Evolutionary conservation across 306 rosid species (phyloP), one percentile per base, ranked within the genome.

Genomic region (Aeschynomene evenia): DNA sequence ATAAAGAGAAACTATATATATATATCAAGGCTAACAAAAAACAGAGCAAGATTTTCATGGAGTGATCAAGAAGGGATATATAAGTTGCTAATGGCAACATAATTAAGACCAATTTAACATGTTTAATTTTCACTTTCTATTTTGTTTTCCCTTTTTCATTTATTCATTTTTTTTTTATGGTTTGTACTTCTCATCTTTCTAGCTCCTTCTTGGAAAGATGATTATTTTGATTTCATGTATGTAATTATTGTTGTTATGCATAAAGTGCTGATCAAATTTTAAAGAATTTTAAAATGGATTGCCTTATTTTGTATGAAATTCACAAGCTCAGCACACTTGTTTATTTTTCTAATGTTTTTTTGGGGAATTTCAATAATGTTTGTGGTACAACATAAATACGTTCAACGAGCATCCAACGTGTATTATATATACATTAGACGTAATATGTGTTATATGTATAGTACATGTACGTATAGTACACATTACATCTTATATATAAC

Each of bases 201-300:
- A n/a, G n/a, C n/a, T 21, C 50, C 45, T 51, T 68, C 28, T 59
- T 54, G n/a, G 66, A n/a, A n/a, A n/a, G n/a, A 54, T 55, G 39
- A 28, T 61, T 29, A 39, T 67, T 71, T 76, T 48, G 46, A 19
- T 26, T 61, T 49, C 40, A n/a, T 80, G 77, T 70, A 75, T 68
- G 6, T 36, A 36, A 9, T 9, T 37, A 37, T 11, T 9, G 9
- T 9, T 9, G 14, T 62, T 54, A 75, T 63, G 29, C 28, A 45
- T 54, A 46, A 45, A 46, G 14, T n/a, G 53, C 14, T 31, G 37
- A 59, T 36, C 10, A 56, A 57, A 55, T 31, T 26, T 66, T 29
- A 28, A 49, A 36, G 63, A 62, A 19, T 34, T 71, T 58, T n/a
- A 24, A 33, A 48, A 22, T 22, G 68, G 0, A 22, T 16, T 56